Evolutionary conservation across 2,329 filamentous ascomycete species (phyloP).

Genomic region (Fusarium sp.): DNA sequence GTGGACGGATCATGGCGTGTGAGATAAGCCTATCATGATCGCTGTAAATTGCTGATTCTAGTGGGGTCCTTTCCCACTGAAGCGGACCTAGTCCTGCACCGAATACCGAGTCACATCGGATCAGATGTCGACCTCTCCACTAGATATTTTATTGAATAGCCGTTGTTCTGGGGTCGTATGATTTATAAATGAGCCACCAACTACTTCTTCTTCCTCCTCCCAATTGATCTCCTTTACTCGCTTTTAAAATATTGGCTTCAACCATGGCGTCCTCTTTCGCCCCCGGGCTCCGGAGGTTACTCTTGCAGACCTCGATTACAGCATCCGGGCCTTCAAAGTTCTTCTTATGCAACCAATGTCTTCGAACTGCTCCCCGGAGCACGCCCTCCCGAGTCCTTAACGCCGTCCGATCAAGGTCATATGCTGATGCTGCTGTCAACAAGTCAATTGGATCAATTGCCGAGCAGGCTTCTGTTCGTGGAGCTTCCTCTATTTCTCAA

Average conservation of each 20-base stretch:
- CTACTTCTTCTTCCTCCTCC: background rate
- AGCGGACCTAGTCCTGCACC: constrained; percentile 25
- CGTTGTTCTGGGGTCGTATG: constrained; percentile 28
- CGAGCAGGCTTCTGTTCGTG: constrained; percentile 42
- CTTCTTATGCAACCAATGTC: constrained; percentile 63
- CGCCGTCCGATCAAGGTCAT: constrained; percentile 53
- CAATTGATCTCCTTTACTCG: constrained; percentile 14
- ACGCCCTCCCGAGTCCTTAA: constrained; percentile 55
- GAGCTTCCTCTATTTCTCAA: constrained; percentile 37
- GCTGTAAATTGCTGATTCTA: constrained; percentile 37
- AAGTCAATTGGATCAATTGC: constrained; percentile 46
- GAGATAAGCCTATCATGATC: constrained; percentile 48
- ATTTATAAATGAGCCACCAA: constrained; percentile 30
- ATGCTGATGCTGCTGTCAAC: constrained; percentile 50
- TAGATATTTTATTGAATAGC: constrained; percentile 17
- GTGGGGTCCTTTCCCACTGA: constrained; percentile 12
- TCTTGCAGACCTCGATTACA: constrained; percentile 51
- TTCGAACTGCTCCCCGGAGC: constrained; percentile 49
- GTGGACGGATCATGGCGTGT: constrained; percentile 2
- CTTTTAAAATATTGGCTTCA: constrained; percentile 29
- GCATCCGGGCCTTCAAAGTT: constrained; percentile 50
- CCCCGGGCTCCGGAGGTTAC: constrained; percentile 56
- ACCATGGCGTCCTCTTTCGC: constrained; percentile 57
- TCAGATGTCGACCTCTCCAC: constrained; percentile 17
- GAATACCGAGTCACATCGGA: constrained; percentile 39